Evolutionary conservation across 345 rosid genomes (phyloP).

Genomic region (Cardamine occulta): DNA sequence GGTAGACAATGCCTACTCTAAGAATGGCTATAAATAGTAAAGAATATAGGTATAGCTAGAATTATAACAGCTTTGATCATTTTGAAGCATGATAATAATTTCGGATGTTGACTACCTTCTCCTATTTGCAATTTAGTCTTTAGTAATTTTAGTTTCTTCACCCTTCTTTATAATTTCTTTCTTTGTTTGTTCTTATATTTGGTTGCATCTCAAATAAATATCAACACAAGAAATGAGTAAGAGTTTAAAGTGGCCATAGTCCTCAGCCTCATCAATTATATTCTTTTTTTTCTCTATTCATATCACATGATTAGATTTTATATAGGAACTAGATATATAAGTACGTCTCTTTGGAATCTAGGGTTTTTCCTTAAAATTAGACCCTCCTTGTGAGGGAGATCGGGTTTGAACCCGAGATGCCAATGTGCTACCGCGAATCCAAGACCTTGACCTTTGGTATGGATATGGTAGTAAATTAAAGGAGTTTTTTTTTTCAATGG

Average conservation of each 20-base stretch:
- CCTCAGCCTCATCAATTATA: constrained; percentile 38
- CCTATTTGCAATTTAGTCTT: constrained; percentile 31
- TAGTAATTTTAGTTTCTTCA: constrained; percentile 19
- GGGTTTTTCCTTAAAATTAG: neutral
- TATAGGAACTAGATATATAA: constrained; percentile 9
- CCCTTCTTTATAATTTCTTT: constrained; percentile 17
- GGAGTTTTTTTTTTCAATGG: neutral
- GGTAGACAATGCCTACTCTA: constrained; percentile 30
- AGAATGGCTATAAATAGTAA: constrained; percentile 18
- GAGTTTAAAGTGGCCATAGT: constrained; percentile 44
- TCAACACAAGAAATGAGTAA: constrained; percentile 45
- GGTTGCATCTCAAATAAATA: constrained; percentile 32
- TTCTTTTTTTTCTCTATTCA: constrained; percentile 24
- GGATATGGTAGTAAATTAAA: constrained; percentile 12
- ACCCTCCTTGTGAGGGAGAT: neutral
- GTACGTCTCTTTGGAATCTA: neutral
- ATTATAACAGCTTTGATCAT: constrained; percentile 41
- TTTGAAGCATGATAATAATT: constrained; percentile 47
- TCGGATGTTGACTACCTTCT: constrained; percentile 51
- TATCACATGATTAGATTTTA: constrained; percentile 34
- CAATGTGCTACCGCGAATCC: constrained; percentile 15
- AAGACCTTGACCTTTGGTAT: constrained; percentile 9
- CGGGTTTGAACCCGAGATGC: neutral
- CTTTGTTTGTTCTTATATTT: constrained; percentile 16
- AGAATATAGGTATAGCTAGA: constrained; percentile 30